Conservation (phyloP, 1,284 basidiomycete species). For the Ganoderma resinaceum region DNA sequence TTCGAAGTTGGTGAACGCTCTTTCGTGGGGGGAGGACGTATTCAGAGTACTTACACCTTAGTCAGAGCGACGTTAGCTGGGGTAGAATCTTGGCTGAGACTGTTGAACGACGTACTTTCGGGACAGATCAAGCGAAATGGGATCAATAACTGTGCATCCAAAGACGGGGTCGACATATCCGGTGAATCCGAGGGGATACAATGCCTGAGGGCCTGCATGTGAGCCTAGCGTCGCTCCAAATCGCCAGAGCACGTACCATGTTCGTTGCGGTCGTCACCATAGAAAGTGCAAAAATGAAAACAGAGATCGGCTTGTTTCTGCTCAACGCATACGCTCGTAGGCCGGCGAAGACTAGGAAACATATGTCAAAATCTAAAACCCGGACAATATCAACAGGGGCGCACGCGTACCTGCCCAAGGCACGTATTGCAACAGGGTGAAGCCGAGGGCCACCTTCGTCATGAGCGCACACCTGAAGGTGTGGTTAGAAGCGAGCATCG, state of each 20-base stretch:
- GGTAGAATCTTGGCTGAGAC: neutral
- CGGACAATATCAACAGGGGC: too few species aligned
- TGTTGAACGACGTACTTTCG: neutral
- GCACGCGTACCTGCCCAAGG: neutral
- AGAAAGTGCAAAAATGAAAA: neutral
- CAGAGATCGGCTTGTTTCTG: neutral
- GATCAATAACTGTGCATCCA: constrained; percentile 4
- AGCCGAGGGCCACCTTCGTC: neutral
- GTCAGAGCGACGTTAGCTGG: neutral
- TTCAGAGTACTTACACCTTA: constrained; percentile 1
- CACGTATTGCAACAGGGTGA: constrained; percentile 12
- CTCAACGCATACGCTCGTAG: constrained; percentile 7
- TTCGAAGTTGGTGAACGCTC: neutral
- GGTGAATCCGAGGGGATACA: constrained; percentile 2
- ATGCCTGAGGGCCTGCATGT: too few species aligned
- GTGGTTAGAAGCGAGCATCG: neutral
- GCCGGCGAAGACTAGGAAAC: neutral
- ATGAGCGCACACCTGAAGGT: constrained; percentile 2
- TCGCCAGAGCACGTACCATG: too few species aligned
- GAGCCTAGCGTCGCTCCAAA: too few species aligned
- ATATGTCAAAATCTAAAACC: neutral
- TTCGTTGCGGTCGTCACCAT: neutral
- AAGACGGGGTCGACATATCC: neutral
- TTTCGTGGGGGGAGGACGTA: neutral
- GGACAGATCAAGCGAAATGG: neutral